Base-by-base conservation (phyloP, 257 asterid genomes). In the Solanum ossicruentum region DNA sequence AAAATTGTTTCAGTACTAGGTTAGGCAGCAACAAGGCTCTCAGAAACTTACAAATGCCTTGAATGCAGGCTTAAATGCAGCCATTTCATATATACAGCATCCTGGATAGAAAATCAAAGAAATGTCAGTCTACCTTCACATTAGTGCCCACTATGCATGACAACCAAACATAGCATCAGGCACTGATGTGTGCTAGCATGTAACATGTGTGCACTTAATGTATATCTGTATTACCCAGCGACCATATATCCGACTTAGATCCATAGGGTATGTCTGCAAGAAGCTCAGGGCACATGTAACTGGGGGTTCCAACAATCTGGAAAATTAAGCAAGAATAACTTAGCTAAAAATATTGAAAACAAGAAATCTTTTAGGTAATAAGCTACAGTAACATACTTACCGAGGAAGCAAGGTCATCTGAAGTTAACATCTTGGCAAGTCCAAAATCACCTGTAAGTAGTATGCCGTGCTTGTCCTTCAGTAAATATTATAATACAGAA, bases 251-350 rank as follows among this genome's bases (percentile, higher is more conserved):
- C 28, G 99, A 95, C 90, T 95, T 95, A 39, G 95, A 94, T 81
- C 99, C 99, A 86, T 95, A 95, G 39, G 99, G 98, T 84, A 95
- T 93, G 88, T 94, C 99, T 58, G 98, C 95, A 86, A 95, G 99
- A 85, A 95, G 93, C 92, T 95, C 99, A 83, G 99, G 99, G 87
- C 99, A 95, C 98, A 95, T 95, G 82, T 95, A 95, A 91, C 97
- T 95, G 84, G 99, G 97, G 84, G 99, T 94, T 84, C 99, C 99
- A 83, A 95, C 99, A 84, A 95, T 92, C 99, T 95, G 92, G 72
- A 79, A 79, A 73, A 60, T 84, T 36, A 85, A 84, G 10, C 52
- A 84, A 82, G 84, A 51, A 77, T 41, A 84, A 39, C 47, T 85
- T 83, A 81, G 75, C 55, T 47, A 84, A 84, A 84, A 83, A 45